Evolutionary conservation across 495 filamentous ascomycete species (phyloP).

Genomic region (Penicillium lagena): DNA sequence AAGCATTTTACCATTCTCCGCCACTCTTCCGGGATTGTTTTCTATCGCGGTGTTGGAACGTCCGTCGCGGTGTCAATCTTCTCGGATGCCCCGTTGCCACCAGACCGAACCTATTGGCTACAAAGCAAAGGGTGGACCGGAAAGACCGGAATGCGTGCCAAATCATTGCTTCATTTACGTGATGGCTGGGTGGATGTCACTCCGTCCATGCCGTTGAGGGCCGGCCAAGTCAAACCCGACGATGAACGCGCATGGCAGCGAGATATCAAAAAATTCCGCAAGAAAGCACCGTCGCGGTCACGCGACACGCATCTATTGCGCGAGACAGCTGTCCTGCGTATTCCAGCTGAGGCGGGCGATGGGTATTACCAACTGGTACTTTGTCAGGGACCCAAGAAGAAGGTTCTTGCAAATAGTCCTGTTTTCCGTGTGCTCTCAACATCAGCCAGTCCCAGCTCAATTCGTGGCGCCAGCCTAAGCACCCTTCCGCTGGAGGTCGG

Average conservation of each 20-base stretch:
- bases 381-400: conserved; percentile 44
- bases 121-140: conserved; percentile 62
- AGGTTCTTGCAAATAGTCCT: conserved; percentile 56
- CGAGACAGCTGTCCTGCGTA: conserved; percentile 56
- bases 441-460: conserved; percentile 48
- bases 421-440: conserved; percentile 59
- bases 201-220: conserved; percentile 38
- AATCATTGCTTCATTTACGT: conserved; percentile 48
- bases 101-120: conserved; percentile 55
- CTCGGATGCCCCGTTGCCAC: conserved; percentile 47
- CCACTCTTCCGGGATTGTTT: conserved; percentile 55
- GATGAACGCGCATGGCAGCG: conserved; percentile 62
- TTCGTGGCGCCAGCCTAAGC: conserved; percentile 57
- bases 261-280: conserved; percentile 54
- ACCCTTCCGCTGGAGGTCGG: conserved; percentile 60
- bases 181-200: conserved; percentile 61
- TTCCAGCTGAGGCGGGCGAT: conserved; percentile 55
- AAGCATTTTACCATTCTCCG: conserved; percentile 62
- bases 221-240: conserved; percentile 36
- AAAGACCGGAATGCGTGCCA: conserved; percentile 61
- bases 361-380: conserved; percentile 63
- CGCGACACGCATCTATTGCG: conserved; percentile 44
- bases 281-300: conserved; percentile 36
- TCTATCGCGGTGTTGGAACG: conserved; percentile 57
- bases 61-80: conserved; percentile 58